Evolutionary conservation across 495 filamentous ascomycete genomes (phyloP), one percentile per base, ranked within the genome.

Genomic region (Aspergillus incahuasiensis): DNA sequence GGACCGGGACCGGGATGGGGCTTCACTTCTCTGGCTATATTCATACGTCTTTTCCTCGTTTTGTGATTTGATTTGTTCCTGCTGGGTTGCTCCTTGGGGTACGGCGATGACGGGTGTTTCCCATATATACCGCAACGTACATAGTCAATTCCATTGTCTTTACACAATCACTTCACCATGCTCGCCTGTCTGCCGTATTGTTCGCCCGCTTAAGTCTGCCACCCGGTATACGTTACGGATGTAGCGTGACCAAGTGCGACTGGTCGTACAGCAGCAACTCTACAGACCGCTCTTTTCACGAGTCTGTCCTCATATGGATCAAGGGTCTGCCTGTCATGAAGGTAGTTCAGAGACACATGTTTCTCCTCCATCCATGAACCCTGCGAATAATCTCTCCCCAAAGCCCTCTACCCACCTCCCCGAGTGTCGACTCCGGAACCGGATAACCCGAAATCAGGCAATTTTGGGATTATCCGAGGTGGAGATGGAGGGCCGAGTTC

Each of bases 241-340:
- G 38, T 18, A 40, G 38, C 15, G n/a, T 40, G 5, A 18, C 15
- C n/a, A 25, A 25, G 21, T 12, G 43, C 15, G 46, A 32, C n/a
- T 6, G 6, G 25, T 35, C 16, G 46, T 48, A 48, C 46, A 35
- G 30, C 46, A 48, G 30, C 46, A 8, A 19, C 24, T 19, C n/a
- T 9, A 32, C 25, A 35, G 46, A 48, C 46, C 46, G 46, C 46
- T 48, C 46, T 48, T 48, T 48, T 35, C 32, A 35, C 38, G 38
- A 40, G 38, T 4, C 15, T 16, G 38, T 12, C 38, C 2, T 16
- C n/a, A 18, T 44, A 22, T 12, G 13, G 2, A 35, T 9, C 32
- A 35, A 35, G 32, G 32, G 6, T 15, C 32, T 35, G 32, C 32
- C 9, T 35, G 32, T 5, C 8, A 6, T 11, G 6, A 11, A 5